Evolutionary conservation across 108 stramenopile genomes (phyloP).

Genomic region (Mediolabrus comicus): DNA sequence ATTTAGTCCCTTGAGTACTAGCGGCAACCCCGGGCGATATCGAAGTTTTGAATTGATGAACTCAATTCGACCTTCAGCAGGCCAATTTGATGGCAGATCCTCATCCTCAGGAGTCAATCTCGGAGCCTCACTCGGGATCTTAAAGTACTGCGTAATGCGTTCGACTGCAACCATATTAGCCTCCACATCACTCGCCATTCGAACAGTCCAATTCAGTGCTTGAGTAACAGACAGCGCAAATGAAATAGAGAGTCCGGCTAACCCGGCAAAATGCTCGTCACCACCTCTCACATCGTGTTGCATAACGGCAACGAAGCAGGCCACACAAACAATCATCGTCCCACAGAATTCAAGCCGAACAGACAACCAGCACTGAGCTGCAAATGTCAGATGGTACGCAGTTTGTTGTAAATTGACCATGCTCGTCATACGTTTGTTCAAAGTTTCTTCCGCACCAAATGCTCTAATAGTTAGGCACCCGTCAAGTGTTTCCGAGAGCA

Average conservation of each 20-base stretch:
- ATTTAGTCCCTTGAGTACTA: conserved; percentile 88
- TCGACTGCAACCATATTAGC: conserved; percentile 92
- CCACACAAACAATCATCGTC: conserved; percentile 62
- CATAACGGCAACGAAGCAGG: conserved; percentile 65
- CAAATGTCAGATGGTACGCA: conserved; percentile 82
- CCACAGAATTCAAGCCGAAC: conserved; percentile 91
- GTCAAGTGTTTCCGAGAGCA: conserved; percentile 91
- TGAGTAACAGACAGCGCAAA: conserved; percentile 90
- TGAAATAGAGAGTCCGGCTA: conserved; percentile 92
- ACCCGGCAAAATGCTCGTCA: conserved; percentile 75
- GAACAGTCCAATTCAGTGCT: conserved; percentile 90
- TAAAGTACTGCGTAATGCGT: conserved; percentile 78
- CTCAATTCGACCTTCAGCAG: conserved; percentile 66
- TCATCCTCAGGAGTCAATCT: conserved; percentile 43
- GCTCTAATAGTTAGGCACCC: conserved; percentile 94
- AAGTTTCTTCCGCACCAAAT: conserved; percentile 70
- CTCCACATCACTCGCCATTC: conserved; percentile 92
- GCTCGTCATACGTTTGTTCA: conserved; percentile 60
- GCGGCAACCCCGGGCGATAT: conserved; percentile 81
- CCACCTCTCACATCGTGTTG: conserved; percentile 16
- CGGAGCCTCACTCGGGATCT: conserved; percentile 59
- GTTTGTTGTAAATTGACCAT: conserved; percentile 79
- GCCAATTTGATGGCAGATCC: conserved; percentile 58
- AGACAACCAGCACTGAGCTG: conserved; percentile 95
- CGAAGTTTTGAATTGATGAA: conserved; percentile 70